Base-by-base conservation (phyloP, 441 rosid genomes). In the Aleurites moluccanus region DNA sequence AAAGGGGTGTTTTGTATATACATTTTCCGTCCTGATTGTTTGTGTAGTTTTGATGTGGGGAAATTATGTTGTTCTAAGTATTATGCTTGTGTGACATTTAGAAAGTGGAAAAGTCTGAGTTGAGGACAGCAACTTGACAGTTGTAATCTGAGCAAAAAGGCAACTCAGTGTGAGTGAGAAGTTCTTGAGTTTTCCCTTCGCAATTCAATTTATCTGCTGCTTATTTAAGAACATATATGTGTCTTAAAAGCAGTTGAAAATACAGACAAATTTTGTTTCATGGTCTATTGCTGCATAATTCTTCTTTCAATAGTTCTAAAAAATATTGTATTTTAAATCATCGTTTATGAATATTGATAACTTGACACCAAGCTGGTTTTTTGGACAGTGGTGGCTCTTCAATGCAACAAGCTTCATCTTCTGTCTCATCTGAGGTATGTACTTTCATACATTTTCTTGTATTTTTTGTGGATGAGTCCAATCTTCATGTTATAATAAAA, bases 361-460 rank as follows among this genome's bases (percentile, higher is more conserved):
- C 45, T 64, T 66, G 71, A 70, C 45, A 33, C n/a, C 18, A 20
- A 47, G 56, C 40, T 15, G 10, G 3, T 18, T 56, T 52, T 50
- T 61, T 66, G 68, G 67, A 49, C 88, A 89, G 91, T 57, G 70
- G 76, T 67, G 78, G 77, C 86, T 77, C 90, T 69, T 74, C 87
- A 67, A 57, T 73, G 49, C 90, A 84, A 74, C 90, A 80, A 50
- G 83, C 85, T 28, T 84, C 92, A 11, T 87, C 94, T 69, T 93
- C 97, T 74, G 71, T 79, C 21, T 77, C 86, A n/a, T 64, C 84
- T 10, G 94, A 89, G 97, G 98, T 91, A 90, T 77, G 20, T 55
- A 30, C 27, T 70, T 14, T 68, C 70, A 45, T 60, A n/a, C n/a
- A n/a, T 21, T 2, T 3, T 68, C 15, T 23, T 13, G 50, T 45